phyloP scores from a whole-genome alignment of 106 monocot genomes.

The Cymbidium sinense region DNA sequence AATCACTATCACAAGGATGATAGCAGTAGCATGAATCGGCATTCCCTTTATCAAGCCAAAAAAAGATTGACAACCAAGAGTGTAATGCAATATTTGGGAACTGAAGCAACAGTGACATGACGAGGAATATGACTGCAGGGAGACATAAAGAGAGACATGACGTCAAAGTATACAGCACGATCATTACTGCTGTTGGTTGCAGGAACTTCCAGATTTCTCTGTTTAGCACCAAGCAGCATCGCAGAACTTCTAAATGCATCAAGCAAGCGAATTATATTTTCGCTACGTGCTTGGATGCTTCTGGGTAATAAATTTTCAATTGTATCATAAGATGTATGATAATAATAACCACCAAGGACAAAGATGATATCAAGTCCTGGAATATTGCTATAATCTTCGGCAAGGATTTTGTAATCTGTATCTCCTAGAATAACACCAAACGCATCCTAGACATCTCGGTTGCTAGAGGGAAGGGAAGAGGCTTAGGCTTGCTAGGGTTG shows the following conservation, averaged over 20 bases:
- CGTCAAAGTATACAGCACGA: slow-evolving; percentile 76
- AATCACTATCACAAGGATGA: slow-evolving; percentile 56
- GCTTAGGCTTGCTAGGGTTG: too few species aligned
- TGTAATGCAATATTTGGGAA: slow-evolving; percentile 30
- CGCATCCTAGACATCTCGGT: too few species aligned
- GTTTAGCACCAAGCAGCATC: slow-evolving; percentile 33
- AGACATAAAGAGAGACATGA: slow-evolving; percentile 74
- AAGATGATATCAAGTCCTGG: slow-evolving; percentile 99
- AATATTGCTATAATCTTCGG: slow-evolving; percentile 82
- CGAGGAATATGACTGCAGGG: slow-evolving; percentile 50
- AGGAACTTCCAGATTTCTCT: slow-evolving; percentile 28
- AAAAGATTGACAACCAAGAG: slow-evolving; percentile 32
- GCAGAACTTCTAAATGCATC: slow-evolving; percentile 73
- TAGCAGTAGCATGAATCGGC: slow-evolving; percentile 51
- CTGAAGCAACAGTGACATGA: slow-evolving; percentile 62
- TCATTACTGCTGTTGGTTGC: slow-evolving; percentile 21
- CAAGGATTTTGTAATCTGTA: slow-evolving; percentile 96
- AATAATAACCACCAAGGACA: slow-evolving; percentile 95
- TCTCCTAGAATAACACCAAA: slow-evolving; percentile 97
- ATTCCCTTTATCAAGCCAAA: slow-evolving; percentile 61
- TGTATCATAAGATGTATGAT: slow-evolving; percentile 94
- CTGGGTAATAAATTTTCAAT: slow-evolving; percentile 88
- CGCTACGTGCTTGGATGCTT: slow-evolving; percentile 98
- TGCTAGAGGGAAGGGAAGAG: too few species aligned
- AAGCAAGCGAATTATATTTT: slow-evolving; percentile 65